Evolutionary conservation across 108 stramenopile genomes (phyloP), one percentile per base, ranked within the genome.

Genomic region (Pseudonitzschia multistriata): DNA sequence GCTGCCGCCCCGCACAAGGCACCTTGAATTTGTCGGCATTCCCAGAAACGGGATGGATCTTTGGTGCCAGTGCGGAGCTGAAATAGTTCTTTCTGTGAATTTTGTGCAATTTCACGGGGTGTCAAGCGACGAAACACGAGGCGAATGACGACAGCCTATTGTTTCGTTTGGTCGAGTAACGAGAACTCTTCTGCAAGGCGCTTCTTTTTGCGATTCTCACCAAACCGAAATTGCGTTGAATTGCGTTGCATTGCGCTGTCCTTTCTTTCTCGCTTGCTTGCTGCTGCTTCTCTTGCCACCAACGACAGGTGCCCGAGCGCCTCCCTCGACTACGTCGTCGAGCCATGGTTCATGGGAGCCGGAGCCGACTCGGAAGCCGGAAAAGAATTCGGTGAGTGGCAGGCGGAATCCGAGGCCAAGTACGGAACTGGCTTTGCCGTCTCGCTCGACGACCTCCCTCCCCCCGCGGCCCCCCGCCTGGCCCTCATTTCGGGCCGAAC

Each of bases 401-500:
- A 88, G 47, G 72, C 36, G 15, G 79, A 78, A 2, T 37, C 78
- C 31, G 87, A 84, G 52, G 45, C 72, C 61, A 79, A 74, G 56
- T 81, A 91, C 67, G 85, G 82, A 33, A 82, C 83, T 55, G 68
- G 67, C 48, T 93, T 93, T 61, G 73, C 77, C 52, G 49, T 70
- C 4, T 83, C 86, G 14, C 61, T 89, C 28, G 77, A 73, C 6
- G 82, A 92, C 7, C 81, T 92, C 2, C 92, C 94, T 25, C 84
- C 82, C 11, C 81, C 87, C 2, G 70, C 69, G 13, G 86, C 82
- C 67, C 89, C 91, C 10, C 90, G 89, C 45, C 75, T 87, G 33
- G 91, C 88, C 2, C 70, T 96, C 25, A 93, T 96, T 60, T 79
- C 80, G 61, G 95, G 95, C 73, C 86, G 95, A 49, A 96, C 95